A percentile compares a stretch with the other conserved stretches of the same genome.
Conservation (phyloP, 1,284 basidiomycete genomes). For the Ustilago sp. region DNA sequence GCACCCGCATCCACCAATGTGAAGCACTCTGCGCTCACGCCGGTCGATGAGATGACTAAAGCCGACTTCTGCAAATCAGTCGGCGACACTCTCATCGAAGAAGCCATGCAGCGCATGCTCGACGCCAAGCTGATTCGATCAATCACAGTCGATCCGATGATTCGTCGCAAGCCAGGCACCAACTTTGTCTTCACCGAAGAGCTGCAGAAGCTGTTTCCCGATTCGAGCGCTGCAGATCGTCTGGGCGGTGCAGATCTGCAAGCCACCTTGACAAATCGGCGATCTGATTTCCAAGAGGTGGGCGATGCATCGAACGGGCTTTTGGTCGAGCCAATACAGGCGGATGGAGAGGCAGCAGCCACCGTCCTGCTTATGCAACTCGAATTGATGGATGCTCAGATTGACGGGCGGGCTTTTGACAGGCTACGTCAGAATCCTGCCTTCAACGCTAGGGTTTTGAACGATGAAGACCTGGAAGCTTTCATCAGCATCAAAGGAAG, state of each 20-base stretch:
- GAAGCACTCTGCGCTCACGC: background rate
- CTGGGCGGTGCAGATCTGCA: conserved; percentile 21
- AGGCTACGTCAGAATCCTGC: conserved; percentile 29
- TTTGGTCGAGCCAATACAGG: conserved; percentile 36
- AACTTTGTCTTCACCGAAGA: conserved; percentile 52
- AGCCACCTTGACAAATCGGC: conserved; percentile 24
- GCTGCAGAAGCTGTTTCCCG: conserved; percentile 25
- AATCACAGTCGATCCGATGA: conserved; percentile 20
- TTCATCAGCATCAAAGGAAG: conserved; percentile 13
- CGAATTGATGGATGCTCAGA: conserved; percentile 19
- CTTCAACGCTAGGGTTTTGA: conserved; percentile 45
- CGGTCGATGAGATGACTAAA: conserved; percentile 23
- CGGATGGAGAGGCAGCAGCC: conserved; percentile 47
- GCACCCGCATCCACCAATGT: background rate
- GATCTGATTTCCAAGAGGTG: conserved; percentile 14
- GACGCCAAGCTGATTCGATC: conserved; percentile 38
- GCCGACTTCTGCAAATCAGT: conserved; percentile 36
- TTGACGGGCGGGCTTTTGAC: conserved; percentile 29
- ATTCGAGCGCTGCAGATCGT: conserved; percentile 6
- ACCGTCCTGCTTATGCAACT: conserved; percentile 26
- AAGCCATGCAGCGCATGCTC: conserved; percentile 41
- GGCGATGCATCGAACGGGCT: conserved; percentile 10
- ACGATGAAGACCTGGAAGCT: conserved; percentile 49
- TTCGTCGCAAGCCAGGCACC: conserved; percentile 44
- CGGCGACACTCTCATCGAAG: conserved; percentile 41